Conservation (phyloP, 768 basidiomycete species). For the Psilocybe tampanensis region DNA sequence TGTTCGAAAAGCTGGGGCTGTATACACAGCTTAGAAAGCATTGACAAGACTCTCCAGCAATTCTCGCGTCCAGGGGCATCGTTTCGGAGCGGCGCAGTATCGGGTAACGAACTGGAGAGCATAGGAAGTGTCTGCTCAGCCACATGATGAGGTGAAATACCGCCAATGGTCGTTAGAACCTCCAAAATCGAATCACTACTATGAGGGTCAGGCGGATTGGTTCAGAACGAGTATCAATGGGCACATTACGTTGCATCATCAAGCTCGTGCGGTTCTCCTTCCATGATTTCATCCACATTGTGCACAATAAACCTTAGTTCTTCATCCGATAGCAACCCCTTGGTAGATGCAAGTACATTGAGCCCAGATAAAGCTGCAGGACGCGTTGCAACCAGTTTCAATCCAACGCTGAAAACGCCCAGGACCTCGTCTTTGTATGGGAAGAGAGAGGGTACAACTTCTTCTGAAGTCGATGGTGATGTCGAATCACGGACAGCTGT, state of each 20-base stretch:
- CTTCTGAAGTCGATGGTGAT: constrained; percentile 13
- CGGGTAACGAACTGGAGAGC: constrained; percentile 77
- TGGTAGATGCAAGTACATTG: constrained; percentile 65
- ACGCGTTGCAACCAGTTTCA: constrained; percentile 53
- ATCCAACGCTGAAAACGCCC: constrained; percentile 60
- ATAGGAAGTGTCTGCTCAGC: constrained; percentile 78
- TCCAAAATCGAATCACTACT: constrained; percentile 60
- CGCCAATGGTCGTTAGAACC: constrained; percentile 64
- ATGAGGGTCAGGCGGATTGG: not conserved
- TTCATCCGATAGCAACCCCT: constrained; percentile 61
- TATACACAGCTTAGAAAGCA: constrained; percentile 72
- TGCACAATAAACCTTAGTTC: constrained; percentile 84
- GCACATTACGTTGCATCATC: constrained; percentile 54
- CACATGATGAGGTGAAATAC: constrained; percentile 62
- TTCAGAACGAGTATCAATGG: not conserved
- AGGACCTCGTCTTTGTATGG: constrained; percentile 80
- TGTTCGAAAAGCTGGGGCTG: constrained; percentile 82
- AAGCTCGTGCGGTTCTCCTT: constrained; percentile 48
- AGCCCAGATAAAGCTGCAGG: constrained; percentile 67
- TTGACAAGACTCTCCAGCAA: constrained; percentile 68
- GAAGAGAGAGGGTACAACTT: constrained; percentile 41
- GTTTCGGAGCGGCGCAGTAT: constrained; percentile 56
- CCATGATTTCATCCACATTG: constrained; percentile 70
- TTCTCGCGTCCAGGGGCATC: constrained; percentile 57
- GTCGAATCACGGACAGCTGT: constrained; percentile 50